Evolutionary conservation across 2,329 filamentous ascomycete species (phyloP).

Genomic region (Fusarium anthophilum): DNA sequence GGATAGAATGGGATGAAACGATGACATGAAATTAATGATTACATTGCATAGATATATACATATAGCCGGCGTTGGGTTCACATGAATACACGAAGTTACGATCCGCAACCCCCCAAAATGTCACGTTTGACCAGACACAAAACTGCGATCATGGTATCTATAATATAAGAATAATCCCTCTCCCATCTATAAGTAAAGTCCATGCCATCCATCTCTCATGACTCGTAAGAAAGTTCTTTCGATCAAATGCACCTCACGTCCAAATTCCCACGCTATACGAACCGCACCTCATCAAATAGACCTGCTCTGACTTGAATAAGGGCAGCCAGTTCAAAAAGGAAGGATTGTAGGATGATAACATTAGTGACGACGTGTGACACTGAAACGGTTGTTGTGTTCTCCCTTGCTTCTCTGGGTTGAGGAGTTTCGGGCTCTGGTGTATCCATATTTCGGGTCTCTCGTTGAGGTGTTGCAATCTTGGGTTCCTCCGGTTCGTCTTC

Average conservation of each 20-base stretch:
- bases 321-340: conserved; percentile 79
- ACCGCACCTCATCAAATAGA: conserved; percentile 79
- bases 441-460: conserved; percentile 15
- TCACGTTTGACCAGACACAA: conserved; percentile 16
- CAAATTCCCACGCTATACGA: conserved; percentile 47
- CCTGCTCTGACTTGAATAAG: conserved; percentile 78
- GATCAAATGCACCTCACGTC: conserved; percentile 3
- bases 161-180: conserved; percentile 13
- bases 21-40: conserved; percentile 26
- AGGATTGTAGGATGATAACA: conserved; percentile 80
- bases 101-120: conserved; percentile 1
- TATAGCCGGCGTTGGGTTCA: conserved; percentile 21
- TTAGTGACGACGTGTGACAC: conserved; percentile 85
- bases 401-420: conserved; percentile 25
- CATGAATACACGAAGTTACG: conserved; percentile 25
- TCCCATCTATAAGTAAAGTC: conserved; percentile 29
- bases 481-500: background rate
- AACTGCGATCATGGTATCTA: conserved; percentile 19
- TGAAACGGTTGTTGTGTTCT: conserved; percentile 60
- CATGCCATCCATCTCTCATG: conserved; percentile 38
- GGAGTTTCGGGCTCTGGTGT: conserved; percentile 29
- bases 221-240: conserved; percentile 37
- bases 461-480: conserved; percentile 9
- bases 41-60: conserved; percentile 14
- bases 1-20: conserved; percentile 85